phyloP scores from a whole-genome alignment of 75 land plant genomes.

The Gnetum montanum region DNA sequence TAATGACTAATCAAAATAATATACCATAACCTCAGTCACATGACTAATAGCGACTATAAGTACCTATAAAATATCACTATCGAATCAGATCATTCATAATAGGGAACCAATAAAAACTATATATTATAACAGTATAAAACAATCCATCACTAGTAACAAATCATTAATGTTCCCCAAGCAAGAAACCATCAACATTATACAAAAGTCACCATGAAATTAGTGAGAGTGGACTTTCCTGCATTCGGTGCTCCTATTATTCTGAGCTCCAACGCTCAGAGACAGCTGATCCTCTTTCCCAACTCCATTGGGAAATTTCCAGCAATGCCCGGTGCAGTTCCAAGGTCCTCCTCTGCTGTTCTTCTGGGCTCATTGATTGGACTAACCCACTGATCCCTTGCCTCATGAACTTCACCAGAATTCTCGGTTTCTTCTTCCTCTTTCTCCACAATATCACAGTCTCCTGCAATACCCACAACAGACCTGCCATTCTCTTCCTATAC shows the following conservation, averaged over 20 bases:
- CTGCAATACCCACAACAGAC: background rate
- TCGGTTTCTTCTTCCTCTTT: slow-evolving; percentile 8
- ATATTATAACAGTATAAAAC: too few relatives aligned
- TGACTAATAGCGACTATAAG: background rate
- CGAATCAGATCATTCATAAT: too few relatives aligned
- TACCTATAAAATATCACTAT: too few relatives aligned
- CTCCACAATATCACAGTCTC: background rate
- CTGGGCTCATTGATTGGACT: background rate
- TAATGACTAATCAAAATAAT: too few relatives aligned
- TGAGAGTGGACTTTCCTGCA: slow-evolving; percentile 84
- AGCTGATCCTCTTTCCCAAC: slow-evolving; percentile 76
- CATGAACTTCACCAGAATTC: background rate
- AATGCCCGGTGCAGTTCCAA: slow-evolving; percentile 38
- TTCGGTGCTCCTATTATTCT: slow-evolving; percentile 93
- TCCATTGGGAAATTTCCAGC: slow-evolving; percentile 30
- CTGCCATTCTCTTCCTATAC: too few relatives aligned
- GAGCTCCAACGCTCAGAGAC: slow-evolving; percentile 85
- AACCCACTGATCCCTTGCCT: background rate
- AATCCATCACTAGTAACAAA: too few relatives aligned
- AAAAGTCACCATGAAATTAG: slow-evolving; percentile 73
- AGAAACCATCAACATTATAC: too few relatives aligned
- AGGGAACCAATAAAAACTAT: too few relatives aligned
- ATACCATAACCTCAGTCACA: too few relatives aligned
- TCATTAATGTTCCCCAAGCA: too few relatives aligned
- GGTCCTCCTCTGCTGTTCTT: slow-evolving; percentile 19